A percentile compares a stretch with the other conserved stretches of the same genome.
Conservation (phyloP, 1,139 yeast species). For the Sugiyamaella grinbergsii region DNA sequence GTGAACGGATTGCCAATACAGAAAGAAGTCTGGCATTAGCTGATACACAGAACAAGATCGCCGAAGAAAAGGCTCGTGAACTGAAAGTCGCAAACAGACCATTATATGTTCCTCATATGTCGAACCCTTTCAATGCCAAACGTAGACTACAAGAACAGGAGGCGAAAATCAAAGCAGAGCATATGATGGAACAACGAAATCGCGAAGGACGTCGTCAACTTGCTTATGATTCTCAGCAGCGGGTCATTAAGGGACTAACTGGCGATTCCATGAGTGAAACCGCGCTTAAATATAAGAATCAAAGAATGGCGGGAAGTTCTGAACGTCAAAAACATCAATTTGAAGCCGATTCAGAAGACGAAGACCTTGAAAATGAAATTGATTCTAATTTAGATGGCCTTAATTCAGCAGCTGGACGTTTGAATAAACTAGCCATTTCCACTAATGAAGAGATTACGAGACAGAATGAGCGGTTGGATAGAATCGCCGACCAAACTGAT, state of each 20-base stretch:
- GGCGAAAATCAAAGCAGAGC: conserved; percentile 64
- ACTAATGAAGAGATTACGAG: conserved; percentile 55
- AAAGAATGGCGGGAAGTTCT: conserved; percentile 39
- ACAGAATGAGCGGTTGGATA: conserved; percentile 55
- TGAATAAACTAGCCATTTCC: conserved; percentile 54
- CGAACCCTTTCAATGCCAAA: conserved; percentile 86
- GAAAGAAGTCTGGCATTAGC: conserved; percentile 78
- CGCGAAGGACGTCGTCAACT: conserved; percentile 49
- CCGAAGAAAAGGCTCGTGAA: conserved; percentile 81
- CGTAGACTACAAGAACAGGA: conserved; percentile 76
- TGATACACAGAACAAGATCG: conserved; percentile 78
- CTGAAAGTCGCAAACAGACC: conserved; percentile 78
- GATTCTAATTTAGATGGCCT: conserved; percentile 57
- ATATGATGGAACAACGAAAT: conserved; percentile 54
- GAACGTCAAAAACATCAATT: conserved; percentile 54
- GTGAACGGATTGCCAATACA: conserved; percentile 77
- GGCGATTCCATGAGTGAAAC: conserved; percentile 42
- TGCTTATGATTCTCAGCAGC: conserved; percentile 51
- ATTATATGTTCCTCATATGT: conserved; percentile 76
- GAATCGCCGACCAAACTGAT: conserved; percentile 56
- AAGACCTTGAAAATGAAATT: conserved; percentile 60
- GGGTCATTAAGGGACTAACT: conserved; percentile 49
- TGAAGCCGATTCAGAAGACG: conserved; percentile 63
- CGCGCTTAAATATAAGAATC: conserved; percentile 41
- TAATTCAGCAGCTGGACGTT: conserved; percentile 50